These are phyloP conservation scores for Hypsizygus marmoreus DNA, from an alignment of 768 basidiomycete species.

Conservation along the genomic window DNA sequence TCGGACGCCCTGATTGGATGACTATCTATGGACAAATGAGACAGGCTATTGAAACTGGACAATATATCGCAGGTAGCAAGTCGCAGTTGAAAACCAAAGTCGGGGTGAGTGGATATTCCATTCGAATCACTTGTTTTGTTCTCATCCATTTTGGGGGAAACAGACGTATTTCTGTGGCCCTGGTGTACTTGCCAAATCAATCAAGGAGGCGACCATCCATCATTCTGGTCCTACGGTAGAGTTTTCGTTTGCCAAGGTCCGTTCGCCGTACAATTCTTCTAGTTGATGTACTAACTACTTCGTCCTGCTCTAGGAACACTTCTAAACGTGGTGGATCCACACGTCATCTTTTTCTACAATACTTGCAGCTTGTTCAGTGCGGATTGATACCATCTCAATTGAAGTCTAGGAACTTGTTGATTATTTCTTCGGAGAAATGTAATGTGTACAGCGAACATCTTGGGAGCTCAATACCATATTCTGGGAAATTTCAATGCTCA, in stretches of 20 bases:
- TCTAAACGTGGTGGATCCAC: slow-evolving; percentile 13
- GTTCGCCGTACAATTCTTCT: neutral
- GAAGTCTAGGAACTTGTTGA: no score
- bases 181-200: slow-evolving; percentile 67
- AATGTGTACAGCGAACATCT: no score
- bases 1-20: slow-evolving; percentile 90
- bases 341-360: neutral
- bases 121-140: slow-evolving; percentile 7
- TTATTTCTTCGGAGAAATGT: no score
- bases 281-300: neutral
- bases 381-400: neutral
- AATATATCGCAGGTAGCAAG: slow-evolving; percentile 78
- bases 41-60: slow-evolving; percentile 78
- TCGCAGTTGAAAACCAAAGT: slow-evolving; percentile 83
- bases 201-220: slow-evolving; percentile 69
- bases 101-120: slow-evolving; percentile 53
- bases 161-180: slow-evolving; percentile 93
- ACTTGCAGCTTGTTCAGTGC: neutral
- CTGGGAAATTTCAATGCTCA: no score
- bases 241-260: slow-evolving; percentile 82
- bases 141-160: slow-evolving; percentile 15
- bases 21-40: slow-evolving; percentile 75
- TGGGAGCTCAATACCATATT: no score
- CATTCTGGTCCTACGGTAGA: slow-evolving; percentile 57
- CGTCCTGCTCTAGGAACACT: slow-evolving; percentile 26